A percentile compares a stretch with the other conserved stretches of the same genome.
Evolutionary conservation across 768 basidiomycete species (phyloP).

Genomic region (Russula earlei): DNA sequence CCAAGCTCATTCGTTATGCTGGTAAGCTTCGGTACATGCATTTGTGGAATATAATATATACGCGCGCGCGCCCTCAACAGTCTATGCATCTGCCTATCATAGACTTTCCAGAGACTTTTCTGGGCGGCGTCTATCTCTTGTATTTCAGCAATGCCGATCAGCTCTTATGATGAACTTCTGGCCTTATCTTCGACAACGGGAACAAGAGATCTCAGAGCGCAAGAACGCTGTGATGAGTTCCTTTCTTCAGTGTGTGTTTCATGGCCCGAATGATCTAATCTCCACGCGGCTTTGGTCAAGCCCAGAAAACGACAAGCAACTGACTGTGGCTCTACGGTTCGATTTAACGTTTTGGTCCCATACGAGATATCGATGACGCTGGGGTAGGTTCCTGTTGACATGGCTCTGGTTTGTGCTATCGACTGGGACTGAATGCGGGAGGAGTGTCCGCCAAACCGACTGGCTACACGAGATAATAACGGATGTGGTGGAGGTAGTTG

Average conservation of each 20-base stretch:
- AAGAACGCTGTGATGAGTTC: slow-evolving; percentile 36
- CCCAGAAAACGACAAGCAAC: slow-evolving; percentile 50
- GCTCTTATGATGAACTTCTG: slow-evolving; percentile 51
- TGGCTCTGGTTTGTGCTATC: slow-evolving; percentile 57
- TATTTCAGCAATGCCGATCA: slow-evolving; percentile 30
- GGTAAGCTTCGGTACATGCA: slow-evolving; percentile 29
- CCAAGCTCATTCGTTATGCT: slow-evolving; percentile 54
- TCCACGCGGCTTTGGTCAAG: slow-evolving; percentile 45
- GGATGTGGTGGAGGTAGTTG: slow-evolving; percentile 43
- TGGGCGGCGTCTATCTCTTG: slow-evolving; percentile 38
- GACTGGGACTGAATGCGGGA: slow-evolving; percentile 27
- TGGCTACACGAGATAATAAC: slow-evolving; percentile 34
- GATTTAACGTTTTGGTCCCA: slow-evolving; percentile 10
- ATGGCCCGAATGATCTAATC: slow-evolving; percentile 29
- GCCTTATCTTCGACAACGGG: slow-evolving; percentile 56
- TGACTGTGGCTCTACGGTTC: slow-evolving; percentile 48
- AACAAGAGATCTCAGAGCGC: slow-evolving; percentile 33
- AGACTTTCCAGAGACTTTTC: slow-evolving; percentile 38
- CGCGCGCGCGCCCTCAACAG: slow-evolving; percentile 29
- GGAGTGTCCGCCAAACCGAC: slow-evolving; percentile 22
- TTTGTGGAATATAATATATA: neutral
- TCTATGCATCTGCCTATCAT: slow-evolving; percentile 50
- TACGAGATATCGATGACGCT: neutral
- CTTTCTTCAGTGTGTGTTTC: slow-evolving; percentile 39
- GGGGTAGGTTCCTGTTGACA: slow-evolving; percentile 49